Evolutionary conservation across 768 basidiomycete species (phyloP), one percentile per base, ranked within the genome.

Genomic region (Hericium alpestre): DNA sequence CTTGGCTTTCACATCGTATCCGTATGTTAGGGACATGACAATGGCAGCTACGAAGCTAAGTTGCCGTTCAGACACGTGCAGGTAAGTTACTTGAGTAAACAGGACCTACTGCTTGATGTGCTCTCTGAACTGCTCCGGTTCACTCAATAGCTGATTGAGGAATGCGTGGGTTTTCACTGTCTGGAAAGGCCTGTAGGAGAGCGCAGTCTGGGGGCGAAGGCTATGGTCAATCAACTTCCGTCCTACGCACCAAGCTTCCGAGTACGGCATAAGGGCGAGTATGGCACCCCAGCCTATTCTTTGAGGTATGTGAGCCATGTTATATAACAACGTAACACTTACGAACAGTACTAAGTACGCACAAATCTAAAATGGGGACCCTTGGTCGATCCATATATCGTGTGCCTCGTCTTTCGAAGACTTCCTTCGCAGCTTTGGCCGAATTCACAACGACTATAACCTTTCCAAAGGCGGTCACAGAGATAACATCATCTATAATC

Each of bases 21-120:
- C 81, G 59, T 81, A 80, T 0, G 75, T 73, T 8, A 78, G 56
- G 0, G 71, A 71, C 54, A 80, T 65, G 13, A 75, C 64, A n/a
- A 73, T 65, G 16, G 70, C 67, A 12, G 71, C 76, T 3, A 74
- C 66, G 61, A 74, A 67, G 46, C 77, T 79, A 48, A 47, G 6
- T 12, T 53, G 13, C 27, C 13, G 10, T 53, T 20, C 32, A 32
- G 32, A 32, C 32, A 32, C 32, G 32, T 32, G 32, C 32, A 32
- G 32, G 32, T 32, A 32, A 7, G 25, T 25, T 25, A 25, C 25
- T n/a, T 22, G 13, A 47, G 18, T 9, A 4, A 11, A 16, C n/a
- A 13, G 4, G 4, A 54, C 54, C 15, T 16, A 54, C 54, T 43
- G 54, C 27, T 23, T 39, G 40, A 54, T n/a, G 40, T 47, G 54